These are phyloP conservation scores for Rosa persica DNA, from an alignment of 306 rosid genomes.

Conservation along the genomic window DNA sequence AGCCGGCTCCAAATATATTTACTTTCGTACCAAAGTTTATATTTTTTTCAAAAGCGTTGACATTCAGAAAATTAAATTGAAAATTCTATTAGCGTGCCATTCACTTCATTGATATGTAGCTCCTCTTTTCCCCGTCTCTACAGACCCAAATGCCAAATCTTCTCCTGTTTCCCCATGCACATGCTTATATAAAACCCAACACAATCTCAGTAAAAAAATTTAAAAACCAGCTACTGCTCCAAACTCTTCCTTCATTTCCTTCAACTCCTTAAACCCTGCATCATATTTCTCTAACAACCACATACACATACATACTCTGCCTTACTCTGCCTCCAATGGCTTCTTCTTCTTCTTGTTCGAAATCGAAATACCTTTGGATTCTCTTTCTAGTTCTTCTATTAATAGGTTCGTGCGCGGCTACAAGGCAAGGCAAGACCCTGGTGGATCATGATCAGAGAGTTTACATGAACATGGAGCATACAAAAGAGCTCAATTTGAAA, in stretches of 20 bases:
- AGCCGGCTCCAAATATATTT: constrained; percentile 52
- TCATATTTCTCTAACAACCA: constrained; percentile 2
- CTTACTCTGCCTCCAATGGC: constrained; percentile 42
- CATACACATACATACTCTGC: not conserved
- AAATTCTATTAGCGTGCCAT: constrained; percentile 39
- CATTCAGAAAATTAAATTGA: constrained; percentile 34
- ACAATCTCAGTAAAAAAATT: constrained; percentile 19
- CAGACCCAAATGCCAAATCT: constrained; percentile 34
- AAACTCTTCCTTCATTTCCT: not conserved
- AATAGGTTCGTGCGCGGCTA: constrained; percentile 48
- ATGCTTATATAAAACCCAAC: constrained; percentile 24
- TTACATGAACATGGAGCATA: constrained; percentile 9
- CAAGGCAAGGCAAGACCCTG: constrained; percentile 50
- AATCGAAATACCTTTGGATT: constrained; percentile 23
- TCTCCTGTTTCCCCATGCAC: constrained; percentile 50
- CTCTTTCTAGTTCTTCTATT: constrained; percentile 45
- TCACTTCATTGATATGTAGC: constrained; percentile 21
- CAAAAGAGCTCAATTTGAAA: constrained; percentile 21
- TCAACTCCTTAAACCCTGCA: constrained; percentile 31
- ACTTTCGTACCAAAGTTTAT: not conserved
- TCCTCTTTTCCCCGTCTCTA: constrained; percentile 32
- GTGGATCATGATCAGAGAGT: constrained; percentile 14
- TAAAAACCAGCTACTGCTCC: not conserved
- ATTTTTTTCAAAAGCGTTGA: constrained; percentile 49
- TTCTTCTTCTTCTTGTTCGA: constrained; percentile 31